Conservation (phyloP, 1,139 yeast species). For the Meyerozyma elateridarum region DNA sequence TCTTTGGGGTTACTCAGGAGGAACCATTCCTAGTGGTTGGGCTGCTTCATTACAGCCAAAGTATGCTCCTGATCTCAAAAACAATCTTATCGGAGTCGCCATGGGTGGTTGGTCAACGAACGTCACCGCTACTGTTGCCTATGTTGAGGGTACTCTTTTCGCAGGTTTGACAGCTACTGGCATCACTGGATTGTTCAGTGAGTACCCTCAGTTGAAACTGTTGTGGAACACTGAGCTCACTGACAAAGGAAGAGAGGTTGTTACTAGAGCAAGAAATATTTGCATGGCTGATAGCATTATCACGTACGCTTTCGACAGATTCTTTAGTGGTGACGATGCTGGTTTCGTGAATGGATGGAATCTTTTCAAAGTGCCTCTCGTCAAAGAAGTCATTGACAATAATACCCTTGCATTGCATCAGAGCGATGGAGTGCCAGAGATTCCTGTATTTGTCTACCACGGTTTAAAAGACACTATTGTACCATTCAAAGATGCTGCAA, state of each 20-base stretch:
- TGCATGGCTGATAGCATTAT: conserved; percentile 9
- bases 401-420: conserved; percentile 12
- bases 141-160: conserved; percentile 19
- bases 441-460: conserved; percentile 12
- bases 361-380: conserved; percentile 14
- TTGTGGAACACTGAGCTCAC: conserved; percentile 7
- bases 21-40: conserved; percentile 19
- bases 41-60: conserved; percentile 17
- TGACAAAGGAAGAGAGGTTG: conserved; percentile 2
- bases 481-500: conserved; percentile 9
- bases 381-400: conserved; percentile 12
- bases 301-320: conserved; percentile 7
- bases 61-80: conserved; percentile 18
- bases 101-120: conserved; percentile 15
- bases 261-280: conserved; percentile 4
- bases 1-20: conserved; percentile 20
- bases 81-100: conserved; percentile 13
- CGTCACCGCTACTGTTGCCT: conserved; percentile 16
- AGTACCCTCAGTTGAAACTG: conserved; percentile 20
- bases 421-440: conserved; percentile 11
- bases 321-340: conserved; percentile 10
- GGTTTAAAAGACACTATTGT: conserved; percentile 10
- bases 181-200: conserved; percentile 23
- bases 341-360: conserved; percentile 14
- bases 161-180: conserved; percentile 26